Conservation (phyloP, 148 eudicot genomes). For the Simmondsia chinensis region DNA sequence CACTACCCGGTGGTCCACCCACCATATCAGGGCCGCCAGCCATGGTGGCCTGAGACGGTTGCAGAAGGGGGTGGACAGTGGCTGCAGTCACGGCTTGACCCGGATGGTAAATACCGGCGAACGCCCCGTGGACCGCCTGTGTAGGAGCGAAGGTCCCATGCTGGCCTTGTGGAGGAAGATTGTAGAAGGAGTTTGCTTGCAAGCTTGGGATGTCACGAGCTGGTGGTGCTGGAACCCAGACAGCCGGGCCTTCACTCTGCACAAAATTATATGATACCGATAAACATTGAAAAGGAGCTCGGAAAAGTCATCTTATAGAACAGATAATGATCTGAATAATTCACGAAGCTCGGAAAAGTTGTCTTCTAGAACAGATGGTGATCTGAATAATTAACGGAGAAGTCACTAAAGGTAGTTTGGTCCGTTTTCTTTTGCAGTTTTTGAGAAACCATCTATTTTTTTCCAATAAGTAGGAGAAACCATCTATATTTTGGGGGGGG, state of each 20-base stretch:
- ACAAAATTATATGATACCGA: neutral
- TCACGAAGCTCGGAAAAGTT: too few relatives aligned
- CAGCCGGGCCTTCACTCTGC: slow-evolving; percentile 74
- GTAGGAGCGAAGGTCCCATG: slow-evolving; percentile 46
- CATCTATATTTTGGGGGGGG: too few relatives aligned
- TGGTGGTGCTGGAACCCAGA: slow-evolving; percentile 62
- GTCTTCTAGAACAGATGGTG: too few relatives aligned
- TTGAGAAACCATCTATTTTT: too few relatives aligned
- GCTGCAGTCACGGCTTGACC: slow-evolving; percentile 48
- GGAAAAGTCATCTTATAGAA: too few relatives aligned
- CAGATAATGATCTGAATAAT: too few relatives aligned
- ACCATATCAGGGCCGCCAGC: slow-evolving; percentile 48
- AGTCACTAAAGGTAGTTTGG: too few relatives aligned
- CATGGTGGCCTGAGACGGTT: slow-evolving; percentile 72
- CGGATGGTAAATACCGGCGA: slow-evolving; percentile 56
- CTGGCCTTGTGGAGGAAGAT: slow-evolving; percentile 58
- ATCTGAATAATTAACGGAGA: too few relatives aligned
- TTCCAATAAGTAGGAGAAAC: too few relatives aligned
- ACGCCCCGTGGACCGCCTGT: slow-evolving; percentile 51
- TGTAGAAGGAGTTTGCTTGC: slow-evolving; percentile 60
- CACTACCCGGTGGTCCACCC: slow-evolving; percentile 43
- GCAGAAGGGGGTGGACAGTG: slow-evolving; percentile 57
- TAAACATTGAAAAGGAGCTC: neutral
- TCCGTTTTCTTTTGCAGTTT: too few relatives aligned
- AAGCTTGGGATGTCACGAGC: slow-evolving; percentile 62